phyloP scores from a whole-genome alignment of 768 basidiomycete genomes.

The Exidia glandulosa region DNA sequence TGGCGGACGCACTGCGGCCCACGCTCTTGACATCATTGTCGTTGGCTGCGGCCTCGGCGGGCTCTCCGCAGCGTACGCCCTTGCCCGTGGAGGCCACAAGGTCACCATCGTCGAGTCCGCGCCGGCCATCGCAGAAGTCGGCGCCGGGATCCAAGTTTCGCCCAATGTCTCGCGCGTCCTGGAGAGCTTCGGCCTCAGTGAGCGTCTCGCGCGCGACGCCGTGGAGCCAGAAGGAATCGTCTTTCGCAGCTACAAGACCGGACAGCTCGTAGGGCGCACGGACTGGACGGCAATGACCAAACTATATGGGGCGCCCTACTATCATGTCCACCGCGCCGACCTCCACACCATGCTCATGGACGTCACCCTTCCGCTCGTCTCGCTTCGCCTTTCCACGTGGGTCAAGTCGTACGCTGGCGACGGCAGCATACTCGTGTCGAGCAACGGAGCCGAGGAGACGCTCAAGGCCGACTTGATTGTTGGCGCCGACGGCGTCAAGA shows the following conservation, averaged over 20 bases:
- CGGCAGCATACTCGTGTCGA: background rate
- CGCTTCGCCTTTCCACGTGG: constrained; percentile 23
- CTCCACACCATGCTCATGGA: constrained; percentile 37
- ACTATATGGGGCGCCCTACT: constrained; percentile 39
- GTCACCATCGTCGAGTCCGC: constrained; percentile 47
- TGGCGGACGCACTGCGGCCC: constrained; percentile 19
- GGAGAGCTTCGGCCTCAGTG: constrained; percentile 42
- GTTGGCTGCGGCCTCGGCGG: constrained; percentile 49
- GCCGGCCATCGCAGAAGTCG: constrained; percentile 36
- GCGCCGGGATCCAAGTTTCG: constrained; percentile 45
- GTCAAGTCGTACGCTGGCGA: constrained; percentile 14
- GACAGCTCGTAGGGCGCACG: constrained; percentile 33
- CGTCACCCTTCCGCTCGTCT: constrained; percentile 27
- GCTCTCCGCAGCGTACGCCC: constrained; percentile 41
- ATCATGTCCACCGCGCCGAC: constrained; percentile 38
- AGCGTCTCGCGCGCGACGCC: constrained; percentile 26
- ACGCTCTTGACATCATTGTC: constrained; percentile 32
- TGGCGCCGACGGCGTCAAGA: constrained; percentile 38
- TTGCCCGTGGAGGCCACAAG: constrained; percentile 46
- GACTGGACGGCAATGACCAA: constrained; percentile 31
- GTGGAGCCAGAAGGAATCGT: constrained; percentile 30
- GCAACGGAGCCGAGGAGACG: background rate
- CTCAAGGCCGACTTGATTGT: background rate
- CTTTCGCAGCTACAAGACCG: constrained; percentile 34
- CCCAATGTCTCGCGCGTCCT: constrained; percentile 49